A percentile compares a stretch with the other conserved stretches of the same genome.
Conservation (phyloP, 176 grass and related monocot genomes). For the Ensete ventricosum region DNA sequence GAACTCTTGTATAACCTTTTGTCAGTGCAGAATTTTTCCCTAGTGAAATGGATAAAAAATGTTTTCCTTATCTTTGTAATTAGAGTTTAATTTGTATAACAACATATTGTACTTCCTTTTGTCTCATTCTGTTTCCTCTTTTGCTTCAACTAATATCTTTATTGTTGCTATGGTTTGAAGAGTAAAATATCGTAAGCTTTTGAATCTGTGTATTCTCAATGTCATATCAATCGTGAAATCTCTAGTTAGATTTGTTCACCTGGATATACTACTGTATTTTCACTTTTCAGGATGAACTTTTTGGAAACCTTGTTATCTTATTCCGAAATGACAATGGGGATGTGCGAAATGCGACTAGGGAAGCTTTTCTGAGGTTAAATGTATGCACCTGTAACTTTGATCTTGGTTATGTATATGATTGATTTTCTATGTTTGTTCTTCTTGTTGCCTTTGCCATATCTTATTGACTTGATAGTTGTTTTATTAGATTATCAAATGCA, state of each 20-base stretch:
- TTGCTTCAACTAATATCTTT: neutral
- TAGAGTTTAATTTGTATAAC: neutral
- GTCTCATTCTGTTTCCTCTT: neutral
- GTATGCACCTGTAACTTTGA: conserved; percentile 30
- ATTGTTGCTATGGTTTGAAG: neutral
- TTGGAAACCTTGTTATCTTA: conserved; percentile 51
- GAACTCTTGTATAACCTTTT: too few species aligned
- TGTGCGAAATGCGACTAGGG: conserved; percentile 70
- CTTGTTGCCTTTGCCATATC: neutral
- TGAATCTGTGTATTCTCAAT: neutral
- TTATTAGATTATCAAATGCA: too few species aligned
- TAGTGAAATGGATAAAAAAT: too few species aligned
- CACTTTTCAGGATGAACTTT: conserved; percentile 50
- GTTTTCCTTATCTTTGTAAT: too few species aligned
- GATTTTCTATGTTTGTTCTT: neutral
- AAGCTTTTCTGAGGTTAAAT: conserved; percentile 56
- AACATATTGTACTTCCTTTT: neutral
- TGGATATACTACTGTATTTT: neutral
- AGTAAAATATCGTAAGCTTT: neutral
- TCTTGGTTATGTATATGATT: neutral
- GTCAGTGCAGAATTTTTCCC: too few species aligned
- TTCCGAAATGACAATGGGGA: conserved; percentile 51
- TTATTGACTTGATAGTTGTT: neutral
- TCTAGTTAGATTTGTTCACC: neutral
- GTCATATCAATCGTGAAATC: neutral